phyloP scores from a whole-genome alignment of 306 rosid species.

The Prunus kanzakura region DNA sequence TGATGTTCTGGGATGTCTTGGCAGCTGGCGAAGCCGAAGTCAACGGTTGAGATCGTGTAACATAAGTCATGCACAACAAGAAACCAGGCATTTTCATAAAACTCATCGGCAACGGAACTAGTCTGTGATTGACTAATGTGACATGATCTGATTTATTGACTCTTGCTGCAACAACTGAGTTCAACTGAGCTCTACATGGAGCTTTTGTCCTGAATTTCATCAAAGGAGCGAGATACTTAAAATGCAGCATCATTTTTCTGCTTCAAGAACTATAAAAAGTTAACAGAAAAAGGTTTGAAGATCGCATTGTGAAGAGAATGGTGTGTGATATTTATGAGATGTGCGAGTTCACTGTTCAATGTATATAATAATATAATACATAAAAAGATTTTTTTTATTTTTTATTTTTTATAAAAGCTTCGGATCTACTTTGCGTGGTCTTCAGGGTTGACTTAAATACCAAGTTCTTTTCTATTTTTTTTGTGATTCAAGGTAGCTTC shows the following conservation, averaged over 20 bases:
- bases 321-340: not conserved
- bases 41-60: not conserved
- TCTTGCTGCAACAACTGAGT: not conserved
- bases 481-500: no score
- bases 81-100: not conserved
- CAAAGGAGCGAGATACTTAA: constrained; percentile 4
- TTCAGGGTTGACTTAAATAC: no score
- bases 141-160: not conserved
- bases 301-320: not conserved
- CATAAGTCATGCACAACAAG: no score
- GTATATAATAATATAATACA: not conserved
- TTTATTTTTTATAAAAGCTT: no score
- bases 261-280: not conserved
- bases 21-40: not conserved
- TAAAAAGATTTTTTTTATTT: no score
- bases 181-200: constrained; percentile 7
- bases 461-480: no score
- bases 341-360: not conserved
- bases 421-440: no score
- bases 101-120: not conserved
- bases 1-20: not conserved
- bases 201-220: not conserved
- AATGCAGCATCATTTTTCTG: constrained; percentile 7
- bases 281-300: not conserved
- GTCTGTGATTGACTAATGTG: not conserved